A percentile compares a stretch with the other conserved stretches of the same genome.
Conservation (phyloP, 2,329 filamentous ascomycete species). For the Polychaeton citri region DNA sequence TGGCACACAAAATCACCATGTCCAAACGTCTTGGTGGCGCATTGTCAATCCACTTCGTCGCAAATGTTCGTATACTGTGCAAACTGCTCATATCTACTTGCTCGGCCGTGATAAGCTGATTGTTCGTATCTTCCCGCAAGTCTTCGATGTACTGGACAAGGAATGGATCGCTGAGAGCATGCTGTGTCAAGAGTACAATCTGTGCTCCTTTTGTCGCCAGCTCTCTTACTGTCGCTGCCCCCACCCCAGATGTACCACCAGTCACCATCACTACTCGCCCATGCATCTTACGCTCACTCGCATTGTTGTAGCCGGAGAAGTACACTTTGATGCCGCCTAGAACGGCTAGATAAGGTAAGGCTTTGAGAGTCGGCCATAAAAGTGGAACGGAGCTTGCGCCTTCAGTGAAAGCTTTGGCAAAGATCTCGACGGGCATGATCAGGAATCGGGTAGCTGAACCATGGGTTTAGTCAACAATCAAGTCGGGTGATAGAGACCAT, state of each 20-base stretch:
- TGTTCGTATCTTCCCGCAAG: slow-evolving; percentile 60
- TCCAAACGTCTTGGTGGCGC: slow-evolving; percentile 77
- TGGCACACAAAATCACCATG: slow-evolving; percentile 79
- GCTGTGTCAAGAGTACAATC: slow-evolving; percentile 75
- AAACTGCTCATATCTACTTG: slow-evolving; percentile 80
- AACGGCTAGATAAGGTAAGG: slow-evolving; percentile 37
- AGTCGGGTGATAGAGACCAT: too few species aligned
- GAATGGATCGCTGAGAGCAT: slow-evolving; percentile 71
- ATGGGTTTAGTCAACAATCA: too few species aligned
- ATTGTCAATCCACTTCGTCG: slow-evolving; percentile 97
- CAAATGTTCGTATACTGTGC: slow-evolving; percentile 84
- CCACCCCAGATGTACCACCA: slow-evolving; percentile 85
- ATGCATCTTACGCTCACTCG: slow-evolving; percentile 72
- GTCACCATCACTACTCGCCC: slow-evolving; percentile 90
- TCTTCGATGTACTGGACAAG: slow-evolving; percentile 88
- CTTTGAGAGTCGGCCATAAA: slow-evolving; percentile 29
- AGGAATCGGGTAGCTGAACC: too few species aligned
- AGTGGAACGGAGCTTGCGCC: slow-evolving; percentile 37
- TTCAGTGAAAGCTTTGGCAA: slow-evolving; percentile 39
- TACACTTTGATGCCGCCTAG: slow-evolving; percentile 57
- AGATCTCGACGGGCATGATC: slow-evolving; percentile 54
- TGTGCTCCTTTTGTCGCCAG: slow-evolving; percentile 78
- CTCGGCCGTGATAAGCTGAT: slow-evolving; percentile 87
- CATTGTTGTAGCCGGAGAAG: slow-evolving; percentile 61
- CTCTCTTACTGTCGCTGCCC: slow-evolving; percentile 58